Evolutionary conservation across 192 early-diverging fungal genomes (phyloP), one percentile per base, ranked within the genome.

Genomic region (Paraglomus brasilianum): DNA sequence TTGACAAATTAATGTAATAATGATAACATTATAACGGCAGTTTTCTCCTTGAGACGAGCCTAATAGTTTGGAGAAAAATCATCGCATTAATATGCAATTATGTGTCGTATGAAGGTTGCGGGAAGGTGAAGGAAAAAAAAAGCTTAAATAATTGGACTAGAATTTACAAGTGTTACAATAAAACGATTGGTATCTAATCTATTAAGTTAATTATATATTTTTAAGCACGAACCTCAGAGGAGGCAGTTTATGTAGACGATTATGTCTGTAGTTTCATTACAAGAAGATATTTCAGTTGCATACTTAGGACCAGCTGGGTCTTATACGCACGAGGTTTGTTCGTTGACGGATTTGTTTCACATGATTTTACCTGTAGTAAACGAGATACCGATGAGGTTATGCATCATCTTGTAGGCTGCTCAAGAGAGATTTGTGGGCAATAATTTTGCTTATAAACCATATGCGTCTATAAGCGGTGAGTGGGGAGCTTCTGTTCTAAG

Each of bases 301-400:
- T 98, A 92, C 69, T 86, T 98, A 14, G 96, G 96, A 4, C 94
- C 96, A 0, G 77, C 85, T 5, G 96, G 95, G 41, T 91, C 93
- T 8, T 95, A 92, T 78, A 88, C 95, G 9, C 89, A 97, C 75
- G 91, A 98, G 70, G 93, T 89, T 51, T 22, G 45, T 22, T 64
- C 22, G 30, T 30, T 30, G n/a, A n/a, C n/a, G n/a, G n/a, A n/a
- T n/a, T 60, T 8, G 4, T 13, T n/a, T n/a, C 7, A 22, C 17
- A 15, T 8, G 22, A 22, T 61, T 61, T 44, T 15, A 7, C 11
- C 42, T 61, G 14, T 15, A 1, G 36, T 36, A 13, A 49, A 11
- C 3, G 15, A 22, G n/a, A 17, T 39, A 36, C 50, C 17, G 47
- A 22, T 13, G n/a, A 47, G 0, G 44, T 63, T 44, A 13, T 22